Evolutionary conservation across 352 stramenopile species (phyloP), one percentile per base, ranked within the genome.

Genomic region (Globisporangium uncinulatum): DNA sequence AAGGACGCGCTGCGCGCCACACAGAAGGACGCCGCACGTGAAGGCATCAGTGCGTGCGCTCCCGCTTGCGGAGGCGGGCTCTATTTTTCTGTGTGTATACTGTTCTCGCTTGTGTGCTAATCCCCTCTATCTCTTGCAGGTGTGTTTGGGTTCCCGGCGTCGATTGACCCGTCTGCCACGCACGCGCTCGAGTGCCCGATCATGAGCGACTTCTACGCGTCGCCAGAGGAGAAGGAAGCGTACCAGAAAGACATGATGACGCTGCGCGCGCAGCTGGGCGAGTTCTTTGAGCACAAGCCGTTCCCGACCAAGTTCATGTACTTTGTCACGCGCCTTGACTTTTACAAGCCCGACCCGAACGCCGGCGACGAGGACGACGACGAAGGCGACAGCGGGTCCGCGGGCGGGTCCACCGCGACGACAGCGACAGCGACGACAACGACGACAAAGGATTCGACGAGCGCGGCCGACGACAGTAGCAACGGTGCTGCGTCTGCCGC

Each of bases 251-350:
- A 93, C 69, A 83, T 93, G 67, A 70, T 61, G 50, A 71, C 65
- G 24, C 50, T 90, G 44, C 83, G 83, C 7, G 69, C 82, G 19
- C 75, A 90, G 47, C 59, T 93, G n/a, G 42, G 62, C 44, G 74
- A 86, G 70, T 93, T 93, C 59, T 93, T 93, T 39, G 77, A 85
- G n/a, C 54, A 86, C 21, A 88, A 92, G 63, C 73, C 83, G 6
- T 86, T 93, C 58, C 75, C 79, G 14, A 89, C 81, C 58, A 91
- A 91, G 74, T 91, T 83, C 59, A 57, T 93, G 62, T 91, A 93
- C 79, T 93, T 85, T 69, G 83, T 93, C 39, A 93, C 83, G 57
- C 79, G 75, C 63, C 69, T 93, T 37, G 81, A 93, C 56, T 90
- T 91, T 51, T 67, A 83, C 59, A 84, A 80, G 32, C 83, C 83